These are phyloP conservation scores for Syzygium aqueum DNA, from an alignment of 345 rosid genomes.

Conservation along the genomic window DNA sequence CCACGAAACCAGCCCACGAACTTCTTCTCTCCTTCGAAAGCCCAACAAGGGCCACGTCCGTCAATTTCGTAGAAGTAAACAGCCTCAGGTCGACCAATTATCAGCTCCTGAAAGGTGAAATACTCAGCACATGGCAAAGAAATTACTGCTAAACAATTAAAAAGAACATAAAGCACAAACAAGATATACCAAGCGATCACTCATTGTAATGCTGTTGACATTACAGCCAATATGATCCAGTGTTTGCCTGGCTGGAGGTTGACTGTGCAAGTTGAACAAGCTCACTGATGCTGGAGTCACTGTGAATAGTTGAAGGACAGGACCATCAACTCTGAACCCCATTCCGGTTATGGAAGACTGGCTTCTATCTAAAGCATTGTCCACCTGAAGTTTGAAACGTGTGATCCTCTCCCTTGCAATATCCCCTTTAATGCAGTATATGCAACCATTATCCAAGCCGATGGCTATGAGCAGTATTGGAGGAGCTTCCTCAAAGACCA, in stretches of 20 bases:
- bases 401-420: slow-evolving; percentile 91
- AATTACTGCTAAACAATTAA: neutral
- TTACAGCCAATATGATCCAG: slow-evolving; percentile 78
- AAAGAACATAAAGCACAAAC: neutral
- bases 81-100: slow-evolving; percentile 93
- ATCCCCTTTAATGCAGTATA: slow-evolving; percentile 95
- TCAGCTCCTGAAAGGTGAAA: slow-evolving; percentile 54
- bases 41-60: slow-evolving; percentile 99
- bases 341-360: slow-evolving; percentile 54
- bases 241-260: slow-evolving; percentile 66
- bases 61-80: slow-evolving; percentile 93
- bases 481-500: slow-evolving; percentile 94
- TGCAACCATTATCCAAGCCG: slow-evolving; percentile 75
- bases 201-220: slow-evolving; percentile 72
- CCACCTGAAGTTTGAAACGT: slow-evolving; percentile 79
- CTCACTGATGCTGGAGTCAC: slow-evolving; percentile 70
- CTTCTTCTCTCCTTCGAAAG: slow-evolving; percentile 96
- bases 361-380: slow-evolving; percentile 28
- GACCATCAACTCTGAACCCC: slow-evolving; percentile 88
- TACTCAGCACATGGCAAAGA: neutral
- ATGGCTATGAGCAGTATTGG: slow-evolving; percentile 85
- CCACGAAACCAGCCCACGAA: slow-evolving; percentile 96
- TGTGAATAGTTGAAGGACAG: slow-evolving; percentile 74
- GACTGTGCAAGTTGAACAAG: slow-evolving; percentile 66
- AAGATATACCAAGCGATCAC: slow-evolving; percentile 69